Conservation (phyloP, 139 green algal genomes). For the Edaphochlamys debaryana region DNA sequence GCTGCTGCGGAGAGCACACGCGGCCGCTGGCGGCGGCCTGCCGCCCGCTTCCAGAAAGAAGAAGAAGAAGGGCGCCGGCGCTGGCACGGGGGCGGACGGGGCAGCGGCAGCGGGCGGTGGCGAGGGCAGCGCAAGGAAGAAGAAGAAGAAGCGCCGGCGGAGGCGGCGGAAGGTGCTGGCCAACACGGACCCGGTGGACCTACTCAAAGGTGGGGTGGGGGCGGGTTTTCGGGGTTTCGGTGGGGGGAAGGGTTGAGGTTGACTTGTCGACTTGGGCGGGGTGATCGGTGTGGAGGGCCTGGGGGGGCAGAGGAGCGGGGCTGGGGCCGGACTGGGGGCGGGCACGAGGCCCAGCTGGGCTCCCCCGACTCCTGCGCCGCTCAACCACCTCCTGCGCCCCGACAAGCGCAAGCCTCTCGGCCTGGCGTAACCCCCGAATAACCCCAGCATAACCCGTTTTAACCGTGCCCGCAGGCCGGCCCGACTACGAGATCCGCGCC, state of each 20-base stretch:
- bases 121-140: background rate
- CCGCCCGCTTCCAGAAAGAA: background rate
- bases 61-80: background rate
- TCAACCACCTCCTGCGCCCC: no score
- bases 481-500: slow-evolving; percentile 3
- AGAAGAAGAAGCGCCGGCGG: slow-evolving; percentile 21
- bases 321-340: no score
- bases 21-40: background rate
- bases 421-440: no score
- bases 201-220: slow-evolving; percentile 10
- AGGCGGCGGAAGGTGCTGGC: background rate
- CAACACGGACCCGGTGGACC: background rate
- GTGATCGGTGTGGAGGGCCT: no score
- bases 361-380: no score
- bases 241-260: background rate
- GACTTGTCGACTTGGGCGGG: background rate
- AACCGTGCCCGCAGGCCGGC: background rate
- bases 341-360: no score
- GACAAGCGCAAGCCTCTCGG: no score
- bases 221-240: background rate
- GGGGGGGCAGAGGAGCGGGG: no score
- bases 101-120: background rate
- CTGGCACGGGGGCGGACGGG: background rate
- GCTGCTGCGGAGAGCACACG: background rate
- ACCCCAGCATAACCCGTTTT: no score